Conservation (phyloP, 2,329 filamentous ascomycete species). For the Fusarium tuaranense region DNA sequence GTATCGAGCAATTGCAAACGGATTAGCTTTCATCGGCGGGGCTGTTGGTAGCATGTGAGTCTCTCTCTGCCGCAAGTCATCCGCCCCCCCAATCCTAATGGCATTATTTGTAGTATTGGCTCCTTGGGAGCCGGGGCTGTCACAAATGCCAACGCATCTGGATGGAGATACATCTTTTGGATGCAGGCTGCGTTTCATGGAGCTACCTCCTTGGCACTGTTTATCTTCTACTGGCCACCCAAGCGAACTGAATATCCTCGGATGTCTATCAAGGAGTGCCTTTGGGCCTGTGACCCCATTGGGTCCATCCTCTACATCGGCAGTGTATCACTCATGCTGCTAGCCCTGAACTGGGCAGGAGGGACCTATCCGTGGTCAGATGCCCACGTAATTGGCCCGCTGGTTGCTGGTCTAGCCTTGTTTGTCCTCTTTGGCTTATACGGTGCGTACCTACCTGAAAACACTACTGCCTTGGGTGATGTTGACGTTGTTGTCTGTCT, state of each 20-base stretch:
- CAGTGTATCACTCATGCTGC: slow-evolving; percentile 9
- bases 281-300: slow-evolving; percentile 13
- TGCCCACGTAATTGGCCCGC: slow-evolving; percentile 4
- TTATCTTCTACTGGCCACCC: slow-evolving; percentile 10
- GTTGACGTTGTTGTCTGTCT: not conserved
- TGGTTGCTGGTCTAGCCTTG: slow-evolving; percentile 2
- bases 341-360: slow-evolving; percentile 11
- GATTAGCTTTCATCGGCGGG: slow-evolving; percentile 13
- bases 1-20: slow-evolving; percentile 13
- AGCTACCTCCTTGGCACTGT: slow-evolving; percentile 2
- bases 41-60: slow-evolving; percentile 9
- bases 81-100: not conserved
- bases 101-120: not conserved
- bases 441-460: not conserved
- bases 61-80: not conserved
- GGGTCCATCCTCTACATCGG: slow-evolving; percentile 11
- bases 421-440: slow-evolving; percentile 9
- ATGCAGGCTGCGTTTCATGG: slow-evolving; percentile 14
- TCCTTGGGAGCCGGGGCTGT: slow-evolving; percentile 10
- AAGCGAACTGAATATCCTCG: slow-evolving; percentile 10
- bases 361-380: slow-evolving; percentile 10
- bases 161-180: slow-evolving; percentile 18
- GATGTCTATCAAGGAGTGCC: slow-evolving; percentile 2
- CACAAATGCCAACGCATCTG: slow-evolving; percentile 6
- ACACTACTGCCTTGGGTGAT: not conserved